Evolutionary conservation across 805 yeast genomes (phyloP), one percentile per base, ranked within the genome.

Genomic region (Lachancea kluyveri): DNA sequence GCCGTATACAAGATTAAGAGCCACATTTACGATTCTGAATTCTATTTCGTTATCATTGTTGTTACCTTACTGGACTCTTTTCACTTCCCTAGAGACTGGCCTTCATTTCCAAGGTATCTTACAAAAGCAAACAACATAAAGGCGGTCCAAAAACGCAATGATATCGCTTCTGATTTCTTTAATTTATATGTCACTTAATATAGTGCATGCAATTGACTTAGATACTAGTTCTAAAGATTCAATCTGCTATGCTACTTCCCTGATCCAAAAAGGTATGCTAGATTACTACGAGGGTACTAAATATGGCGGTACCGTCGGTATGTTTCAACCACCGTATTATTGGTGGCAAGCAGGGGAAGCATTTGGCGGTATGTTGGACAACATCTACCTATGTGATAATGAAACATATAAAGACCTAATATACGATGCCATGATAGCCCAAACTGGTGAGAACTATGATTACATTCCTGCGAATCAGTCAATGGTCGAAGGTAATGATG

Each of bases 261-360:
- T 74, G 20, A 59, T 80, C n/a, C 72, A 75, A 9, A 54, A 64
- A 10, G 88, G 87, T 43, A 62, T 77, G 41, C 58, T 79, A 52
- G 77, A 75, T 54, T 82, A 82, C 55, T 79, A 82, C 48, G 72
- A 70, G 39, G 86, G 87, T 12, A 37, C 41, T 19, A 52, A 64
- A 23, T 52, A 60, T 26, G 88, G 87, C 31, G 87, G 87, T 18
- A 68, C 79, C 6, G 67, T 80, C 17, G 94, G 90, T 15, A 70
- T 70, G 74, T 81, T 81, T 49, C 62, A 71, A 8, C 52, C 68
- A 40, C 87, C 87, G 1, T 82, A 82, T 54, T 79, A 77, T 59
- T 87, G 92, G 87, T 88, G 96, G 96, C 86, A 87, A 62, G 95
- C 96, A 7, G 97, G 97, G 44, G 94, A 88, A 39, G 95, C 90